Conservation (phyloP, 257 asterid genomes). For the Anisodus acutangulus region DNA sequence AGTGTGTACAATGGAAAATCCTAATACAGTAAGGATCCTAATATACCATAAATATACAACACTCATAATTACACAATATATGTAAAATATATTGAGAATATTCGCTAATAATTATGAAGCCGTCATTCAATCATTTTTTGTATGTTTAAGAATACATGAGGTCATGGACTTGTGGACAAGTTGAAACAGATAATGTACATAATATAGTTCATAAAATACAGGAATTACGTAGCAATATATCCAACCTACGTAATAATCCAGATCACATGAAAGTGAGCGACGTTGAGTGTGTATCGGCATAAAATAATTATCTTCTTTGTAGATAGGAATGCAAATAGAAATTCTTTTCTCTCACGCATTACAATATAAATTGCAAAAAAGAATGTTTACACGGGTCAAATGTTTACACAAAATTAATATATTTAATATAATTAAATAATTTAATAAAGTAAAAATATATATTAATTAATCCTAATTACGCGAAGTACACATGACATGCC, state of each 20-base stretch:
- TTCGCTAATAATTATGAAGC: too few relatives aligned
- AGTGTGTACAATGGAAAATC: too few relatives aligned
- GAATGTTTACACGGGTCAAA: too few relatives aligned
- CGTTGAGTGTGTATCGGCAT: neutral
- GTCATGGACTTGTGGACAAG: constrained; percentile 11
- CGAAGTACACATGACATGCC: too few relatives aligned
- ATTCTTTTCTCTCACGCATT: neutral
- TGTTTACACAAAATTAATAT: too few relatives aligned
- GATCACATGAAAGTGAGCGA: constrained; percentile 4
- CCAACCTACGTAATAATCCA: neutral
- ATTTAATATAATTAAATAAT: too few relatives aligned
- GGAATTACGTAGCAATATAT: constrained; percentile 5
- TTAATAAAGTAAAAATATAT: too few relatives aligned
- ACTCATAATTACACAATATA: too few relatives aligned
- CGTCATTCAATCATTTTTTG: neutral
- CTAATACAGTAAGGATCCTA: too few relatives aligned
- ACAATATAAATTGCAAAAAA: neutral
- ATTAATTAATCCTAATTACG: too few relatives aligned
- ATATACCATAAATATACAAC: too few relatives aligned
- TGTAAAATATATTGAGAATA: too few relatives aligned
- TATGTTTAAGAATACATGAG: constrained; percentile 23
- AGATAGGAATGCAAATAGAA: neutral
- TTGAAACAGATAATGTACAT: neutral
- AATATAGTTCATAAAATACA: neutral
- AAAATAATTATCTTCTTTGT: neutral